These are phyloP conservation scores for Pisolithus sp. DNA, from an alignment of 768 basidiomycete species.

Conservation along the genomic window DNA sequence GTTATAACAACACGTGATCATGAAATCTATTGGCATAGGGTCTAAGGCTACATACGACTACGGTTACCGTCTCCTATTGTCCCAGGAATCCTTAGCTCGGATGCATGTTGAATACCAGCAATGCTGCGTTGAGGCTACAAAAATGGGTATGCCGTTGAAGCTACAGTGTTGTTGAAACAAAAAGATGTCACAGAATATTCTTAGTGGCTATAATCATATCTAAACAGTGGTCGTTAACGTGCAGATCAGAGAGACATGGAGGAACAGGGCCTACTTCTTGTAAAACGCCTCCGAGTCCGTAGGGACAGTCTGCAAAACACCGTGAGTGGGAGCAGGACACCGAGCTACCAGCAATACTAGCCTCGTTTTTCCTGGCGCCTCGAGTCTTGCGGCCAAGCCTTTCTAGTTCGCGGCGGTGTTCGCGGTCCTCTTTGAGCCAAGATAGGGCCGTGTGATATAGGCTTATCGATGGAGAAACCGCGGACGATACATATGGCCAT, in stretches of 20 bases:
- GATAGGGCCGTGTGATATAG: constrained; percentile 73
- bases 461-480: constrained; percentile 18
- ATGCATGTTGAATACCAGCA: background rate
- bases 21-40: no score
- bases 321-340: constrained; percentile 2
- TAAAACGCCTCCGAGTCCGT: constrained; percentile 83
- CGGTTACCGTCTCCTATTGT: no score
- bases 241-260: background rate
- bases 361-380: constrained; percentile 56
- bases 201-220: constrained; percentile 44
- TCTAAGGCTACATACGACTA: no score
- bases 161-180: constrained; percentile 14
- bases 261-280: constrained; percentile 52
- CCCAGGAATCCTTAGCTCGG: background rate
- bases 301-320: constrained; percentile 42
- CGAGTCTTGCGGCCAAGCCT: constrained; percentile 48
- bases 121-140: background rate
- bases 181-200: constrained; percentile 4
- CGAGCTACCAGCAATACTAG: constrained; percentile 21
- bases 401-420: constrained; percentile 54
- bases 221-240: constrained; percentile 14
- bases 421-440: constrained; percentile 85
- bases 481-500: constrained; percentile 52
- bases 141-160: background rate
- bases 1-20: background rate